Base-by-base conservation (phyloP, 768 basidiomycete genomes). In the Panellus pusillus region DNA sequence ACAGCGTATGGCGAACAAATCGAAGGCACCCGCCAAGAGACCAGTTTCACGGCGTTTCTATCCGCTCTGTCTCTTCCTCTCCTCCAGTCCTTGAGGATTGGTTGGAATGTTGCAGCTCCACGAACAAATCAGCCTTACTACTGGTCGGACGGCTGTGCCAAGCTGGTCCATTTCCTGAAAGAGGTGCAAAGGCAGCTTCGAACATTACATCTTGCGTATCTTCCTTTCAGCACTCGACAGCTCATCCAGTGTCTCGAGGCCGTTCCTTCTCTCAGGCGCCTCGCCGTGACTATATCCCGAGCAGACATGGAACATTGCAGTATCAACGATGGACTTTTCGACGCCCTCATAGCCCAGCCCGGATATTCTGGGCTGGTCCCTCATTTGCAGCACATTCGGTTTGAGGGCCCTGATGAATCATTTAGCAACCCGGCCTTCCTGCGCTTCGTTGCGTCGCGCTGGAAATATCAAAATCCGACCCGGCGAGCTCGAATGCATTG, bases 281-380 rank as follows among this genome's bases (percentile, higher is more conserved):
- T 78, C 43, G 66, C 68, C 28, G 57, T 79, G 32, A 65, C 69
- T 5, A 72, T 73, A 54, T 68, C 72, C 4, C 50, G 73, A 24
- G 66, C 61, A 47, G 71, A 70, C 40, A 57, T 53, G 15, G 63
- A 63, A 20, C 51, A 65, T 24, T 75, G 75, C 60, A 71, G 71
- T 18, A 70, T 79, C 46, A 68, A 75, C 12, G 68, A 74, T 43
- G 42, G 49, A 24, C 62, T 78, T 14, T 58, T 77, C 20, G 40
- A 48, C 6, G 54, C 58, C 14, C 64, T 64, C 44, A 60, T 61
- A 53, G 55, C 50, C 19, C 29, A 41, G 13, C 17, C 47, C 1
- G 47, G 50, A 14, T 18, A 18, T 31, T 7, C 44, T 17, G 44
- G 14, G 11, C 31, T 57, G 24, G 61, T 72, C 20, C 70, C 72